phyloP scores from a whole-genome alignment of 1,284 basidiomycete species.

The Puccinia polysora region DNA sequence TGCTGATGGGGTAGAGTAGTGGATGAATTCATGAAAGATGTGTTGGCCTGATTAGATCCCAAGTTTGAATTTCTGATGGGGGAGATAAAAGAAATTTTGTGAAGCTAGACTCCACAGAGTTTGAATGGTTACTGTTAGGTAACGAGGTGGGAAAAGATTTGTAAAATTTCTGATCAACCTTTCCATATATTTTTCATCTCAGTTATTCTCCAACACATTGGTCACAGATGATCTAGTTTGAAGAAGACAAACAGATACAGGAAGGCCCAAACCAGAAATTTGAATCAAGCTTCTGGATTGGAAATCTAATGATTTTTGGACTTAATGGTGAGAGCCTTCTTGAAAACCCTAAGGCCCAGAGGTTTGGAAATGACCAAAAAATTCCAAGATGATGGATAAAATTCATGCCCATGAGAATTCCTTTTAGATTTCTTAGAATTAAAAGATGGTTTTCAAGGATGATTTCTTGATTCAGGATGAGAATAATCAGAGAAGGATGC shows the following conservation, averaged over 20 bases:
- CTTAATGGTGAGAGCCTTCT: constrained; percentile 15
- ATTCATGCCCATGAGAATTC: background rate
- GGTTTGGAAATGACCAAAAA: background rate
- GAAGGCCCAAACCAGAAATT: too few relatives aligned
- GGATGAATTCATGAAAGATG: too few relatives aligned
- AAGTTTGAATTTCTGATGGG: background rate
- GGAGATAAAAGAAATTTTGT: constrained; percentile 5
- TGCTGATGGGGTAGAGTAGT: too few relatives aligned
- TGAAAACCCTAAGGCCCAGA: background rate
- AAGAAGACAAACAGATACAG: background rate
- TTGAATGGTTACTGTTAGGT: constrained; percentile 3
- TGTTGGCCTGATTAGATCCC: too few relatives aligned
- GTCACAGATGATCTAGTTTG: background rate
- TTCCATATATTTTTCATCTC: constrained; percentile 3
- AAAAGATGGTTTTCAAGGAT: background rate
- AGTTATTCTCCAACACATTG: background rate
- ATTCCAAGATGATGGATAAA: constrained; percentile 3
- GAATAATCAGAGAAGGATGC: background rate
- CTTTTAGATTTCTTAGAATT: constrained; percentile 15
- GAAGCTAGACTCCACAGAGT: background rate
- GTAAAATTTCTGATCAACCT: constrained; percentile 8
- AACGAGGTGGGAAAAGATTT: constrained; percentile 9
- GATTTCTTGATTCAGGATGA: too few relatives aligned
- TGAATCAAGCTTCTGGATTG: background rate
- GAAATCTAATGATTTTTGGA: too few relatives aligned